phyloP scores from a whole-genome alignment of 345 rosid species.

The Lepidium africanum region DNA sequence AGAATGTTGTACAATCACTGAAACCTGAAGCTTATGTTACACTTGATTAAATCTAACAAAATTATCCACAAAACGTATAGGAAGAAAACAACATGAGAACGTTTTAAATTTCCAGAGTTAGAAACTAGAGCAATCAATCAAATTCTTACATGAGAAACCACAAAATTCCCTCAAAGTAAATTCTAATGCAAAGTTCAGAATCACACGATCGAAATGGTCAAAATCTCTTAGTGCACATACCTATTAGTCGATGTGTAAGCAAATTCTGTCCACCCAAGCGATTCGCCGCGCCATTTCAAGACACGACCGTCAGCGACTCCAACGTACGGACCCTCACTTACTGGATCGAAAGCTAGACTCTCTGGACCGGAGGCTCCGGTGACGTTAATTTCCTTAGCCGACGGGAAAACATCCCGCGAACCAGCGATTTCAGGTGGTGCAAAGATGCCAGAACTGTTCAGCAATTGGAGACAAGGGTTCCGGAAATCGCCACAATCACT shows the following conservation, averaged over 20 bases:
- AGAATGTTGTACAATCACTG: neutral
- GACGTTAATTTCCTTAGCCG: constrained; percentile 31
- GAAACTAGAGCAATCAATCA: neutral
- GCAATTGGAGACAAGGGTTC: constrained; percentile 7
- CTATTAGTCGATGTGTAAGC: constrained; percentile 47
- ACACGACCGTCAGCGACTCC: constrained; percentile 65
- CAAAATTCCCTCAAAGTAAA: neutral
- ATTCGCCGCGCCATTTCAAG: constrained; percentile 49
- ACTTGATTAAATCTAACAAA: neutral
- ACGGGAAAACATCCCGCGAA: constrained; percentile 33
- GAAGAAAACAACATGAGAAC: neutral
- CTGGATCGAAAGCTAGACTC: constrained; percentile 51
- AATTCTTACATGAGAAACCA: neutral
- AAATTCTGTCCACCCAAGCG: constrained; percentile 50
- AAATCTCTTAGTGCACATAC: constrained; percentile 7
- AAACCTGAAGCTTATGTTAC: neutral
- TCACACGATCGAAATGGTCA: neutral
- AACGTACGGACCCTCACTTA: constrained; percentile 55
- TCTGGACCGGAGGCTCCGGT: constrained; percentile 62
- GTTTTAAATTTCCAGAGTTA: neutral
- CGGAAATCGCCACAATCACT: constrained; percentile 11
- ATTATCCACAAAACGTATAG: neutral
- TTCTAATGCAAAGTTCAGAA: neutral
- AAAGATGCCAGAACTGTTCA: constrained; percentile 20
- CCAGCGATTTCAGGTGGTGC: constrained; percentile 33